Evolutionary conservation across 805 yeast species (phyloP), one percentile per base, ranked within the genome.

Genomic region (Cyberlindnera petersonii): DNA sequence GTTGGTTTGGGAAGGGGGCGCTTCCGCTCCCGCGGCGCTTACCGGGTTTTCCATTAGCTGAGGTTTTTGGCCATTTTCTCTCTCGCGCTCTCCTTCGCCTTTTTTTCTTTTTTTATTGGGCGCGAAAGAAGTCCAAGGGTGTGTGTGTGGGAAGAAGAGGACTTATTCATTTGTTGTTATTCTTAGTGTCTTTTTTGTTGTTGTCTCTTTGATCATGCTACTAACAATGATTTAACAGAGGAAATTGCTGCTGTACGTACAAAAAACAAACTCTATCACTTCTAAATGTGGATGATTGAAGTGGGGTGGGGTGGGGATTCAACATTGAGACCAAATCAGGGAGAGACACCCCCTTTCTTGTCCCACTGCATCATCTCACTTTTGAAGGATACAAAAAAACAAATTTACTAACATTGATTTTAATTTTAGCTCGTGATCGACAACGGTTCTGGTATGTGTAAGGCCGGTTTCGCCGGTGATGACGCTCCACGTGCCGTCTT

Each of bases 401-500:
- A n/a, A n/a, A n/a, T n/a, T 21, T 47, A 55, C 57, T 50, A 53
- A 55, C 58, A 29, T 5, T 4, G 18, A 30, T 6, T 22, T 14
- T 24, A 33, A n/a, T n/a, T n/a, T n/a, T 26, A 55, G 58, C 63
- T 68, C 60, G 98, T 91, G 75, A 91, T 91, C 75, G 98, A 91
- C 72, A 91, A 91, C 76, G 98, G 98, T 77, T 93, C 98, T 66
- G 98, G 98, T 81, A 93, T 93, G 98, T 93, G 98, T 83, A 93
- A 93, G 72, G 98, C 98, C 91, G 98, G 98, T 74, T 93, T 89
- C 69, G 98, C 98, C 81, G 98, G 98, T 78, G 98, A 93, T 68
- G 98, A 93, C 77, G 98, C 98, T 54, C 98, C 98, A 68, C 86
- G 97, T 72, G 98, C 98, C 63, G 98, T 93, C 59, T 93, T 93